Conservation (phyloP, 2,329 filamentous ascomycete species). For the Exutisphaerella laricina region DNA sequence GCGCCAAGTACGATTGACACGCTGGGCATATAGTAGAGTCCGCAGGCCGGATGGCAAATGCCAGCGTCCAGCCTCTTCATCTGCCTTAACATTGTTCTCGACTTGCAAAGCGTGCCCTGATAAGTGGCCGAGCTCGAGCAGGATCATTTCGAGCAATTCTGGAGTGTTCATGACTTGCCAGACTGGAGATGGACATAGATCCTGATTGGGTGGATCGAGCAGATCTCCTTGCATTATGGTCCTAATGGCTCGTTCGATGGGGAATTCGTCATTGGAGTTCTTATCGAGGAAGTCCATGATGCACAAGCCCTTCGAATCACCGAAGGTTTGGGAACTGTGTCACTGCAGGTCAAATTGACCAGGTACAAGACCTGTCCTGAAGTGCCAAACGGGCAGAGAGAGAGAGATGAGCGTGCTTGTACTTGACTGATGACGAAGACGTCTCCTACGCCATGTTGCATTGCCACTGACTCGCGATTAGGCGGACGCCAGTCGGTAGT, state of each 20-base stretch:
- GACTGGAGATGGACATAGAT: neutral
- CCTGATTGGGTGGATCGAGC: neutral
- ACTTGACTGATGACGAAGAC: neutral
- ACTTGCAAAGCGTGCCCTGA: neutral
- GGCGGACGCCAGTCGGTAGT: too few relatives aligned
- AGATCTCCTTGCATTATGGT: neutral
- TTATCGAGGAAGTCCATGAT: neutral
- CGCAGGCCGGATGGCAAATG: neutral
- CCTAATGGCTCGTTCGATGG: neutral
- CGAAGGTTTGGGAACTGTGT: too few relatives aligned
- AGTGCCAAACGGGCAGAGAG: neutral
- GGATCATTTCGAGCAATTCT: slow-evolving; percentile 2
- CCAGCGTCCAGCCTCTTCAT: neutral
- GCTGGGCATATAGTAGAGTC: neutral
- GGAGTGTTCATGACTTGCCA: slow-evolving; percentile 4
- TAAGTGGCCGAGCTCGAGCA: neutral
- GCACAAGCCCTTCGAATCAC: neutral
- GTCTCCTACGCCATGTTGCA: slow-evolving; percentile 3
- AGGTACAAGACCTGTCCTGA: neutral
- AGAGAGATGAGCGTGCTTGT: neutral
- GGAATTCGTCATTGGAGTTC: neutral
- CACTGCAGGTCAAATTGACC: neutral
- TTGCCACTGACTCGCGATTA: slow-evolving; percentile 1
- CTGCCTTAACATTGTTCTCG: neutral
- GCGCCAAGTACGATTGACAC: neutral